Conservation (phyloP, 352 stramenopile genomes). For the Phytophthora hibernalis region DNA sequence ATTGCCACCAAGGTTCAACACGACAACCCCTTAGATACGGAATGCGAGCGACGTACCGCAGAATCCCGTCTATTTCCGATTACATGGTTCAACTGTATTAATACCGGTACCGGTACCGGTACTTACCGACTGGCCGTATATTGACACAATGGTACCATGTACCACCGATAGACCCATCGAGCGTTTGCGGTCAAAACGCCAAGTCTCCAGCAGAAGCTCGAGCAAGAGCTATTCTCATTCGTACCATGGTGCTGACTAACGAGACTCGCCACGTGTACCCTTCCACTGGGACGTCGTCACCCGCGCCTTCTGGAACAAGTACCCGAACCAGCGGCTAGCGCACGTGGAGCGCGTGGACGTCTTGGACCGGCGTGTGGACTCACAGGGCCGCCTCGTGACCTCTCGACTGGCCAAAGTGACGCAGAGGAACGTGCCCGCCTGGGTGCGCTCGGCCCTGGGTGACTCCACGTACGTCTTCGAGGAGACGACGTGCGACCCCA, state of each 20-base stretch:
- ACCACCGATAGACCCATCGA: no score
- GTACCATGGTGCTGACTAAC: constrained; percentile 78
- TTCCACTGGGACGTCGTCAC: constrained; percentile 85
- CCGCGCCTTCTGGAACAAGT: constrained; percentile 91
- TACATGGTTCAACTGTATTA: background rate
- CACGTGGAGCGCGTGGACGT: constrained; percentile 89
- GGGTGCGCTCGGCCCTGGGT: constrained; percentile 71
- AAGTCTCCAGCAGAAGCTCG: constrained; percentile 18
- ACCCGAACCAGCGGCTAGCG: constrained; percentile 78
- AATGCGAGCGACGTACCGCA: constrained; percentile 6
- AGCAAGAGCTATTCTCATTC: background rate
- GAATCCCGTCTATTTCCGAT: constrained; percentile 2
- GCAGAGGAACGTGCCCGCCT: constrained; percentile 79
- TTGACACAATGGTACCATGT: no score
- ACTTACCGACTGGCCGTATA: no score
- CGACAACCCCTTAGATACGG: no score
- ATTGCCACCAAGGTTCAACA: constrained; percentile 12
- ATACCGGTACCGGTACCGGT: no score
- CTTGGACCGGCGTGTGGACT: constrained; percentile 75
- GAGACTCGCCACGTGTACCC: constrained; percentile 82
- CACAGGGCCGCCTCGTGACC: constrained; percentile 68
- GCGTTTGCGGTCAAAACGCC: no score
- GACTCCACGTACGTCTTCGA: constrained; percentile 85
- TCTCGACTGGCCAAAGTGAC: constrained; percentile 77
- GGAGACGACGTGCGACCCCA: constrained; percentile 77